Evolutionary conservation across 2,329 filamentous ascomycete species (phyloP), one percentile per base, ranked within the genome.

Genomic region (Aotearoamyces nothofagi): DNA sequence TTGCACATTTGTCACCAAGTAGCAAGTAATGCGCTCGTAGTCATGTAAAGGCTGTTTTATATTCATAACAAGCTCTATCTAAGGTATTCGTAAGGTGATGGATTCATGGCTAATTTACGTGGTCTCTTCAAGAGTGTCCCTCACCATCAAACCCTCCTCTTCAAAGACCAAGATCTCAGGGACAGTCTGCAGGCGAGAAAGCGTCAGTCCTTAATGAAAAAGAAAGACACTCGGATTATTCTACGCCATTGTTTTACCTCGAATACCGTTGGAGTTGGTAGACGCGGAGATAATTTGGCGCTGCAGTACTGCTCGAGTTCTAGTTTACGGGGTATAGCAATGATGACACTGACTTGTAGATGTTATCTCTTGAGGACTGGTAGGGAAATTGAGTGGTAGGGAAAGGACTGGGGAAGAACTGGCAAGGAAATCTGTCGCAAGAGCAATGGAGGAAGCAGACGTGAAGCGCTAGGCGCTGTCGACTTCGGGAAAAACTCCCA

Each of bases 171-270:
- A 51, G 48, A 58, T 64, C 68, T 70, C 61, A 57, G 61, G 52
- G 68, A 69, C 71, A 75, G 74, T 87, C 79, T 87, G 81, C 78
- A 73, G 76, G 75, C 63, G 62, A 84, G 78, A 66, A 56, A 56
- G 53, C 49, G n/a, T n/a, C n/a, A 54, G 56, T 56, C 60, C 49
- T 37, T 31, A 39, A 39, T 30, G 37, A 45, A 38, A 54, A 61
- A 53, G 48, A 50, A 44, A 44, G 51, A 53, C 46, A 48, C 55
- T 54, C 44, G 51, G 48, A 57, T 90, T 66, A 46, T 56, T 93
- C 65, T 93, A 66, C 80, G 83, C 83, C 70, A 86, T 69, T 72
- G 73, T 79, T 92, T 74, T 93, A 93, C 77, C 83, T 82, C 72
- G 71, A 71, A 66, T 78, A 72, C 76, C 79, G 82, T 77, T 56